These are phyloP conservation scores for Apiotrichum montevideense DNA, from an alignment of 1,284 basidiomycete species.

Conservation along the genomic window DNA sequence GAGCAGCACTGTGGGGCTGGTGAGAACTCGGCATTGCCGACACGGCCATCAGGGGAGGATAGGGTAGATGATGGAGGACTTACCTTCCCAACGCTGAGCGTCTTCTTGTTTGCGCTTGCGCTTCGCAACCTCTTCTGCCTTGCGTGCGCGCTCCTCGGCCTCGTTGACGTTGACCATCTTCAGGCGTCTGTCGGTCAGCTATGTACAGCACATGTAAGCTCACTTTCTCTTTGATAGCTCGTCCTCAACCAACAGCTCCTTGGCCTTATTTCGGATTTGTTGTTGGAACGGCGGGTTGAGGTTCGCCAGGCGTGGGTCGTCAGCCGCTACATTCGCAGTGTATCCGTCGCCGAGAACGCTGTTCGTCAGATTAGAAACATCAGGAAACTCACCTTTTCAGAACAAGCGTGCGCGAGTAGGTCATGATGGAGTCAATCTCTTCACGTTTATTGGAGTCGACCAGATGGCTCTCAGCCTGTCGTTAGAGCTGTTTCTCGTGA, in stretches of 20 bases:
- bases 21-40: not conserved
- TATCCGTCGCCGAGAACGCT: constrained; percentile 36
- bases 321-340: constrained; percentile 44
- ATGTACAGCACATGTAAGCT: constrained; percentile 8
- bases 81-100: constrained; percentile 52
- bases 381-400: constrained; percentile 38
- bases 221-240: constrained; percentile 50
- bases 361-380: not conserved
- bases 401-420: constrained; percentile 36
- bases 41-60: not conserved
- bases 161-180: constrained; percentile 53
- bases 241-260: constrained; percentile 54
- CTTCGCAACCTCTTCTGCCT: constrained; percentile 48
- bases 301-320: constrained; percentile 44
- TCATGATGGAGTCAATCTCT: constrained; percentile 47
- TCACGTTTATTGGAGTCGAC: constrained; percentile 33
- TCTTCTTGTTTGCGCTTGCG: constrained; percentile 51
- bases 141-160: constrained; percentile 51
- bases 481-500: constrained; percentile 3
- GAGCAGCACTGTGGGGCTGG: not conserved
- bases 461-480: constrained; percentile 44
- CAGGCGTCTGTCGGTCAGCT: constrained; percentile 6
- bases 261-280: constrained; percentile 49
- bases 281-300: constrained; percentile 48
- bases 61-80: constrained; percentile 13